Evolutionary conservation across 148 eudicot genomes (phyloP).

Genomic region (Hydrangea macrophylla): DNA sequence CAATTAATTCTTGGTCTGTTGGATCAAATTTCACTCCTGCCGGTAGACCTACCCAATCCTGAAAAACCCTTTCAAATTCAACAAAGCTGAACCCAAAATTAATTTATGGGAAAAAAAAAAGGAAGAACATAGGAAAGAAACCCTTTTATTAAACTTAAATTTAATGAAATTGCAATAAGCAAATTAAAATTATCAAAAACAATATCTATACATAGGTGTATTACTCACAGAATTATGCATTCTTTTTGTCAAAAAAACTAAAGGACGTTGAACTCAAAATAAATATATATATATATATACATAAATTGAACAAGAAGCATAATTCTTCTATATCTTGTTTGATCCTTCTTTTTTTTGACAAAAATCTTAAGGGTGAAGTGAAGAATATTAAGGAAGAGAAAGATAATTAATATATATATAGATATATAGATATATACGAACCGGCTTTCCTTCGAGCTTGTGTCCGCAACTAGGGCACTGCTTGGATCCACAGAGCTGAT

Average conservation of each 20-base stretch:
- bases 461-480: conserved; percentile 98
- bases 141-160: not conserved
- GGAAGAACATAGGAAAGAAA: not conserved
- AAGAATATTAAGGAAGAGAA: conserved; percentile 24
- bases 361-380: conserved; percentile 19
- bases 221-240: too few relatives aligned
- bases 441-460: conserved; percentile 86
- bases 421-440: conserved; percentile 24
- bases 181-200: not conserved
- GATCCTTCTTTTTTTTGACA: conserved; percentile 16
- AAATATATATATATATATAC: not conserved
- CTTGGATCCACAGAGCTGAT: conserved; percentile 82
- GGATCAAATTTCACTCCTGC: conserved; percentile 99
- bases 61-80: conserved; percentile 11
- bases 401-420: too few relatives aligned
- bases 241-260: too few relatives aligned
- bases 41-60: conserved; percentile 99
- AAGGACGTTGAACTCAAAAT: too few relatives aligned
- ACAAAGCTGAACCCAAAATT: not conserved
- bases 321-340: conserved; percentile 8
- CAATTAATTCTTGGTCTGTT: conserved; percentile 97
- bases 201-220: too few relatives aligned
- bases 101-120: not conserved
- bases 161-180: too few relatives aligned
- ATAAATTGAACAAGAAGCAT: conserved; percentile 3